phyloP scores from a whole-genome alignment of 371 early-diverging fungal species.

The Apophysomyces sp. region DNA sequence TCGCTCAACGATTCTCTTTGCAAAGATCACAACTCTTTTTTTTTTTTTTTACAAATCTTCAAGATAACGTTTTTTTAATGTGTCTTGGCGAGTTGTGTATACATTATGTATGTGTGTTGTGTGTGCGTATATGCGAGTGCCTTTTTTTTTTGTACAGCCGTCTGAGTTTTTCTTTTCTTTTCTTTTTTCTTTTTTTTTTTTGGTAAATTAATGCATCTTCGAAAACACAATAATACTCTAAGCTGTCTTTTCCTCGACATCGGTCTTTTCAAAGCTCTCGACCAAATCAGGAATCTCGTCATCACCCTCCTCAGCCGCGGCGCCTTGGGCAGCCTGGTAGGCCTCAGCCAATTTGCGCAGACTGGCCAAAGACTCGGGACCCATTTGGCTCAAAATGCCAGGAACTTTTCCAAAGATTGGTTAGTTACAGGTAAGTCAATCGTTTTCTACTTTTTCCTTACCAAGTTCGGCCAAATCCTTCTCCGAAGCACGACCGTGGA shows the following conservation, averaged over 20 bases:
- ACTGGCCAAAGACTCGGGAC: slow-evolving; percentile 77
- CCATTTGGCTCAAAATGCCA: slow-evolving; percentile 86
- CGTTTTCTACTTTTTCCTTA: background rate
- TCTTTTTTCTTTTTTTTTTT: background rate
- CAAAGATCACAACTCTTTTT: background rate
- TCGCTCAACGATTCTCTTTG: too few relatives aligned
- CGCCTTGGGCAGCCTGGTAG: slow-evolving; percentile 54
- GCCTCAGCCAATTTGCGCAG: slow-evolving; percentile 76
- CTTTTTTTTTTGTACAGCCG: background rate
- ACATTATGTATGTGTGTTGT: background rate
- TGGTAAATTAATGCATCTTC: too few relatives aligned
- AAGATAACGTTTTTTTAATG: too few relatives aligned
- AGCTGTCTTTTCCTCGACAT: slow-evolving; percentile 9
- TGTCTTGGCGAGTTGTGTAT: too few relatives aligned
- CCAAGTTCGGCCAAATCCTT: slow-evolving; percentile 85
- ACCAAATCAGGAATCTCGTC: slow-evolving; percentile 67
- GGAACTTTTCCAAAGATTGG: slow-evolving; percentile 47
- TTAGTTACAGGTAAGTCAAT: background rate
- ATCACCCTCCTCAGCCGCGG: slow-evolving; percentile 29
- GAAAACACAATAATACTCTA: too few relatives aligned
- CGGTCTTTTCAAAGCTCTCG: slow-evolving; percentile 24
- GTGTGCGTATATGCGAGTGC: too few relatives aligned
- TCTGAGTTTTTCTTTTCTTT: background rate
- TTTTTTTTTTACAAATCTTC: too few relatives aligned
- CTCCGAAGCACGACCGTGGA: slow-evolving; percentile 79